These are phyloP conservation scores for Pythium guiyangense DNA, from an alignment of 352 stramenopile genomes.

Conservation along the genomic window DNA sequence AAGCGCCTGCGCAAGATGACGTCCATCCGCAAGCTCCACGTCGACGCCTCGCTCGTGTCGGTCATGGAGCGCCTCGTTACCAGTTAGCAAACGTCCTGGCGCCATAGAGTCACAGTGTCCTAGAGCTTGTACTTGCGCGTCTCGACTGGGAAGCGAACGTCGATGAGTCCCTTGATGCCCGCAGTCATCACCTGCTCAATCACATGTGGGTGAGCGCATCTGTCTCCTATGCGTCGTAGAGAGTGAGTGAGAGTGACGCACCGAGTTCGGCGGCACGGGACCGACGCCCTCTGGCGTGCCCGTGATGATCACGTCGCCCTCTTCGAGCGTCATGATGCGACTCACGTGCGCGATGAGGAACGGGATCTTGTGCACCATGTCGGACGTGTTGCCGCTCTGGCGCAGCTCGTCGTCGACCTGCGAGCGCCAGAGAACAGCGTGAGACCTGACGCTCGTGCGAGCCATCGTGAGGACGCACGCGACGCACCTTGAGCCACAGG, in stretches of 20 bases:
- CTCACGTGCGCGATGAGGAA: slow-evolving; percentile 76
- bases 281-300: slow-evolving; percentile 78
- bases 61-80: slow-evolving; percentile 27
- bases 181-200: slow-evolving; percentile 56
- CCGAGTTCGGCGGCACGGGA: slow-evolving; percentile 48
- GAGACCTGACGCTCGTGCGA: too few species aligned
- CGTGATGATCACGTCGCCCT: slow-evolving; percentile 84
- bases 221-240: too few species aligned
- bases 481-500: slow-evolving; percentile 65
- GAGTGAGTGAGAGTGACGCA: slow-evolving; percentile 34
- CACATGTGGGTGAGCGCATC: neutral
- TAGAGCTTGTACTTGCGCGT: slow-evolving; percentile 53
- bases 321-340: slow-evolving; percentile 81
- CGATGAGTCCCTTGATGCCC: slow-evolving; percentile 63
- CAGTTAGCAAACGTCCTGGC: neutral
- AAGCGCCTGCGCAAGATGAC: slow-evolving; percentile 24
- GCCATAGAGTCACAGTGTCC: neutral
- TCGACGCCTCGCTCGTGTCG: slow-evolving; percentile 16
- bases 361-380: slow-evolving; percentile 81
- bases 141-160: slow-evolving; percentile 63
- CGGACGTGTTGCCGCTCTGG: slow-evolving; percentile 64
- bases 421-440: neutral
- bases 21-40: slow-evolving; percentile 23
- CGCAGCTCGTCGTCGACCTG: slow-evolving; percentile 63
- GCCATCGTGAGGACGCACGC: neutral